Base-by-base conservation (phyloP, 202 grass and related monocot species). In the Zoysia matrella region DNA sequence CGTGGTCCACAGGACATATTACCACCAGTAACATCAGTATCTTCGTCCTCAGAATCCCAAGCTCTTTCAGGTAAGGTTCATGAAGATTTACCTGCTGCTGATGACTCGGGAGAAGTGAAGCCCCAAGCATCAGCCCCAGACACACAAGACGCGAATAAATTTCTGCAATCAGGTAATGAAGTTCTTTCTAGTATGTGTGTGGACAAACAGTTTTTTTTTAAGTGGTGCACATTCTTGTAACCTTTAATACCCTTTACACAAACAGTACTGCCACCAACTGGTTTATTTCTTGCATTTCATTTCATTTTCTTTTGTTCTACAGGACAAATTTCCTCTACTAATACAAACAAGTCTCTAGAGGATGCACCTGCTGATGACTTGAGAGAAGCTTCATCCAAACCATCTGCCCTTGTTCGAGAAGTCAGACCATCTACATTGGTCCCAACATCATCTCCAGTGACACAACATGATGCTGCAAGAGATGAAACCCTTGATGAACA, bases 161-260 rank as follows among this genome's bases (percentile, higher is more conserved):
- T 68, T 30, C 11, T 45, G 47, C 40, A 22, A 47, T 10, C 70
- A 80, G 70, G 77, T 80, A 80, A 74, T 65, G 2, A 51, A 86
- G 44, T 14, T 80, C 6, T 36, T 60, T 80, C 44, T 70, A 67
- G 44, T 45, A 46, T 48, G 52, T 22, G 22, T 22, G 22, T 22
- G 22, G 22, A 22, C 22, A 22, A 22, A 22, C 22, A 22, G 22
- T 22, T 22, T 22, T 22, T 22, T 22, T 22, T 22, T 22, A 22
- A 22, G 22, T 22, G 22, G 22, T 22, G 22, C 22, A 22, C 22
- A 22, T 22, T 22, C 22, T 22, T 22, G 22, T 22, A 65, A 53
- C 41, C 10, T 40, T 55, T 13, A 16, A 73, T 47, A 9, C 6
- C 76, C 44, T 85, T 15, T 49, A 66, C 67, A 79, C 50, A 51